These are phyloP conservation scores for Tolypocladium tropicale DNA, from an alignment of 2,329 filamentous ascomycete genomes.

Conservation along the genomic window DNA sequence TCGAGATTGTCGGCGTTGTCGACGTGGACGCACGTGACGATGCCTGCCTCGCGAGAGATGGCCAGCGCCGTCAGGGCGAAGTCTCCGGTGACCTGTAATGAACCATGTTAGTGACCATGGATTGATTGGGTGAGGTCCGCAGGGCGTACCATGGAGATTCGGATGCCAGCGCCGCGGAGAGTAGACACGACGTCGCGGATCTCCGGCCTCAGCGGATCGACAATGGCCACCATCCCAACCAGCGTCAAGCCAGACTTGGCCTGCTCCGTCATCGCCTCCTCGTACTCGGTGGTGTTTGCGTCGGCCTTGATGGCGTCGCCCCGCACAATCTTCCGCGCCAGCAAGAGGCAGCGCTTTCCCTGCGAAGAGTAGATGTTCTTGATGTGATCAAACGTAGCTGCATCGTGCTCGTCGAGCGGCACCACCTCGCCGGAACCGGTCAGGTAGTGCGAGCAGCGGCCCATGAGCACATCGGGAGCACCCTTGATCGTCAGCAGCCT, in stretches of 20 bases:
- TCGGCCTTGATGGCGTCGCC: conserved; percentile 25
- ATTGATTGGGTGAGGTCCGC: not conserved
- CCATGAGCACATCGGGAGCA: conserved; percentile 63
- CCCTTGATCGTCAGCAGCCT: conserved; percentile 67
- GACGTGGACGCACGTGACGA: conserved; percentile 47
- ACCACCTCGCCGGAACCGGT: conserved; percentile 42
- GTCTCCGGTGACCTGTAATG: conserved; percentile 55
- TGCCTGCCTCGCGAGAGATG: conserved; percentile 63
- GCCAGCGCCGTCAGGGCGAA: conserved; percentile 65
- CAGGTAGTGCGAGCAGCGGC: conserved; percentile 48
- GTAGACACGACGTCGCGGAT: conserved; percentile 57
- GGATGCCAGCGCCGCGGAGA: conserved; percentile 58
- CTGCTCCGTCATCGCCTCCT: conserved; percentile 45
- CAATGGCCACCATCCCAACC: conserved; percentile 65
- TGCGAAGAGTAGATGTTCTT: conserved; percentile 61
- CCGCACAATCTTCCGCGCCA: conserved; percentile 50
- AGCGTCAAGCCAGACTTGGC: conserved; percentile 51
- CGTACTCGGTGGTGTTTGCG: conserved; percentile 33
- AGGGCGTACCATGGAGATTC: conserved; percentile 59
- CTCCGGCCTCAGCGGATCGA: conserved; percentile 67
- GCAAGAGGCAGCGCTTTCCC: conserved; percentile 56
- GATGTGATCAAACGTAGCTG: conserved; percentile 39
- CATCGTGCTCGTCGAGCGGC: conserved; percentile 34
- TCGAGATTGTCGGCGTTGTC: conserved; percentile 44
- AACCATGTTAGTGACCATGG: not conserved